Percentiles rank a stretch among this genome's conserved stretches.
Conservation (phyloP, 768 basidiomycete genomes). For the Lyophyllum atratum region DNA sequence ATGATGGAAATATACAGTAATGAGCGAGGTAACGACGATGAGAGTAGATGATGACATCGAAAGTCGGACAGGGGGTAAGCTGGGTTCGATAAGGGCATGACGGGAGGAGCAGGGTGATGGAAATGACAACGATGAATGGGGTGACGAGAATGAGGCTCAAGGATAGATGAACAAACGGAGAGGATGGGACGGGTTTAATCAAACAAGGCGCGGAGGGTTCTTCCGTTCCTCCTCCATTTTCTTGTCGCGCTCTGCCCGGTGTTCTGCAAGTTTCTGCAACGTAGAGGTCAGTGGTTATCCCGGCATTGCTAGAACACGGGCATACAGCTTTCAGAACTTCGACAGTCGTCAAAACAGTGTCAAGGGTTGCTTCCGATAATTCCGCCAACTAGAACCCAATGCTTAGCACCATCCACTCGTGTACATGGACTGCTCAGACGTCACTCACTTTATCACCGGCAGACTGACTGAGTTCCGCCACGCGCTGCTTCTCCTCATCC, state of each 20-base stretch:
- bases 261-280: slow-evolving; percentile 49
- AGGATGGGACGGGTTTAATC: neutral
- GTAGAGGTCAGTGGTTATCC: slow-evolving; percentile 25
- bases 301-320: slow-evolving; percentile 22
- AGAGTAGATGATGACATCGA: no score
- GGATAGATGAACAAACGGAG: no score
- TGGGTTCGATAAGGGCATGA: no score
- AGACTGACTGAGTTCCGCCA: slow-evolving; percentile 46
- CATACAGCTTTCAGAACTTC: slow-evolving; percentile 63
- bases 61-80: no score
- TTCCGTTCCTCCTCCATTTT: slow-evolving; percentile 30
- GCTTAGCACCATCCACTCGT: neutral
- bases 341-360: slow-evolving; percentile 55
- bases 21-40: neutral
- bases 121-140: neutral
- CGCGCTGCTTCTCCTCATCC: slow-evolving; percentile 49
- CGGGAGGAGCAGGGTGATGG: neutral
- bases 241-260: slow-evolving; percentile 52
- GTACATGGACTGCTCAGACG: neutral
- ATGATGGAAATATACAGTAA: neutral
- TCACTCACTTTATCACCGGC: slow-evolving; percentile 52
- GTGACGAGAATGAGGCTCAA: neutral
- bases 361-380: slow-evolving; percentile 68
- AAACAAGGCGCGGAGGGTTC: slow-evolving; percentile 25
- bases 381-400: slow-evolving; percentile 52